These are phyloP conservation scores for Solanum chacoense DNA, from an alignment of 305 asterid species.

Conservation along the genomic window DNA sequence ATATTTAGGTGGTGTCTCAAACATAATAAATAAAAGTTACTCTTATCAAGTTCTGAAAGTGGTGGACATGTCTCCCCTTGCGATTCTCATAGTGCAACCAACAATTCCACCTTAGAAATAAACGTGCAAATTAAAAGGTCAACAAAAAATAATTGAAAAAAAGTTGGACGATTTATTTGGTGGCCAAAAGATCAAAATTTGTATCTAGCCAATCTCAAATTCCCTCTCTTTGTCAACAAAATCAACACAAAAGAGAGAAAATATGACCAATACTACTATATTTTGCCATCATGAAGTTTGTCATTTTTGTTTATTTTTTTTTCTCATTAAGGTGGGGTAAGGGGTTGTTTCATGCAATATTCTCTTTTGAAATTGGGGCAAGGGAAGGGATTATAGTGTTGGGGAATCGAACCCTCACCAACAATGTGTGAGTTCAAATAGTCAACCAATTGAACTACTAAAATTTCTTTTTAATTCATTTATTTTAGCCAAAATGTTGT, in stretches of 20 bases:
- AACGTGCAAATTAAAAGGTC: neutral
- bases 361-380: too few species aligned
- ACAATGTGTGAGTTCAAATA: too few species aligned
- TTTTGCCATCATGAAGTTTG: neutral
- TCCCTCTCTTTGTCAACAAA: neutral
- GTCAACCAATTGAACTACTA: neutral
- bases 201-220: neutral
- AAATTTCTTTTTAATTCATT: neutral
- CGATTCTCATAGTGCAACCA: neutral
- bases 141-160: neutral
- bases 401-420: neutral
- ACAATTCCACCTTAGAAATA: neutral
- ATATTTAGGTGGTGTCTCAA: neutral
- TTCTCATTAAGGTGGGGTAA: neutral
- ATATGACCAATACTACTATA: neutral
- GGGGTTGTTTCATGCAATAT: neutral
- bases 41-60: neutral
- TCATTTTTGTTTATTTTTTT: neutral
- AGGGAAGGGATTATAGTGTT: neutral
- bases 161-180: neutral
- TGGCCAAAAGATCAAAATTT: neutral
- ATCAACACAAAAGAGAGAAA: neutral
- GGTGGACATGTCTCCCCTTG: neutral
- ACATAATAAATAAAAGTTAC: neutral
- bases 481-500: neutral